Percentiles rank a stretch among this genome's conserved stretches.
Evolutionary conservation across 2,329 filamentous ascomycete genomes (phyloP).

Genomic region (Phialocephala sp.): DNA sequence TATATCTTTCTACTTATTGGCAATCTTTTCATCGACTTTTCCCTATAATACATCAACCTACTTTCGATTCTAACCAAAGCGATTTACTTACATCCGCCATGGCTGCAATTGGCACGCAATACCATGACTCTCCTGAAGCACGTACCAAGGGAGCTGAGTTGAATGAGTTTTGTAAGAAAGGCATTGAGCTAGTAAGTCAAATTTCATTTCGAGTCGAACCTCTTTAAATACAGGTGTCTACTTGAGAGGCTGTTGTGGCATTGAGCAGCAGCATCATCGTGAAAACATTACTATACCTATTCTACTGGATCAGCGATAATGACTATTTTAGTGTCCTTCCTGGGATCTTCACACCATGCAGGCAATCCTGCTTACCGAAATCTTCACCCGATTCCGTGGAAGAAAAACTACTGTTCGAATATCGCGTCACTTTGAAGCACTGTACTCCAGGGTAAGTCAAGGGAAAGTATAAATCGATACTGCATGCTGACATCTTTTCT

Average conservation of each 20-base stretch:
- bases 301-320: background rate
- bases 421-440: constrained; percentile 39
- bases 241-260: background rate
- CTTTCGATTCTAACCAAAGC: constrained; percentile 33
- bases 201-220: constrained; percentile 4
- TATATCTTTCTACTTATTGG: constrained; percentile 40
- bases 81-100: constrained; percentile 37
- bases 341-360: constrained; percentile 41
- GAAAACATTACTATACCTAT: background rate
- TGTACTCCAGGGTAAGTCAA: constrained; percentile 38
- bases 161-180: constrained; percentile 38
- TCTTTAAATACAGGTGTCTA: background rate
- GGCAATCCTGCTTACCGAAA: constrained; percentile 42
- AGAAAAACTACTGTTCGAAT: constrained; percentile 35
- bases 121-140: constrained; percentile 37
- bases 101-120: constrained; percentile 43
- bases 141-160: constrained; percentile 38
- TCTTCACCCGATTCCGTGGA: constrained; percentile 41
- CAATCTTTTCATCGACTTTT: constrained; percentile 37
- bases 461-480: background rate
- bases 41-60: constrained; percentile 40
- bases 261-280: background rate
- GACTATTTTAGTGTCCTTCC: constrained; percentile 28
- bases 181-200: constrained; percentile 36
- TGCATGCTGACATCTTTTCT: constrained; percentile 6